phyloP scores from a whole-genome alignment of 805 yeast species.

The Yarrowia sp. region DNA sequence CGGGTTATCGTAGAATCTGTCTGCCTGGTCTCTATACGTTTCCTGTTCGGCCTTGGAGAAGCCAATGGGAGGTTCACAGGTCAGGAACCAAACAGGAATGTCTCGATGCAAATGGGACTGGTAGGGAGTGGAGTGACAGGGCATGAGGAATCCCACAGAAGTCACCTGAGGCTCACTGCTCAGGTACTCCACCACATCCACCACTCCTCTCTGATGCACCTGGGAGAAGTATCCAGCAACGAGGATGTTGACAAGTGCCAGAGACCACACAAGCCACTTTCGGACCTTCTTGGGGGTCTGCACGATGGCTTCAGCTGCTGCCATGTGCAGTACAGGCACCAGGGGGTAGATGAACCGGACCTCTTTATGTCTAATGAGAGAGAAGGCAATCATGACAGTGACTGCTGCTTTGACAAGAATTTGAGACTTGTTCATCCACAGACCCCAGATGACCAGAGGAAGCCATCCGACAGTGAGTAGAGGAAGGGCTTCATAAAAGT shows the following conservation, averaged over 20 bases:
- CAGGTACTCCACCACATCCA: conserved; percentile 59
- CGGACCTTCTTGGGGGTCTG: conserved; percentile 24
- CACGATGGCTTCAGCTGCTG: conserved; percentile 47
- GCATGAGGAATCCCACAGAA: conserved; percentile 80
- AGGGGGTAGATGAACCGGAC: conserved; percentile 84
- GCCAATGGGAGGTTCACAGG: conserved; percentile 88
- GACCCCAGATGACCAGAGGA: conserved; percentile 58
- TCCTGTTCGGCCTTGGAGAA: conserved; percentile 39
- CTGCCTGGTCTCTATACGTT: conserved; percentile 81
- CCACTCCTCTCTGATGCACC: conserved; percentile 84
- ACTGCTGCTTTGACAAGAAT: conserved; percentile 39
- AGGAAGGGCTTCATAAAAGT: conserved; percentile 79
- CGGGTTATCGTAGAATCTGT: conserved; percentile 60
- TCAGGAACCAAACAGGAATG: conserved; percentile 64
- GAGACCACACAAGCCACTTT: conserved; percentile 28
- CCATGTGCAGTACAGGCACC: conserved; percentile 65
- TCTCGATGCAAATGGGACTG: conserved; percentile 75
- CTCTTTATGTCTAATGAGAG: conserved; percentile 79
- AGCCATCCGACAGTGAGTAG: conserved; percentile 62
- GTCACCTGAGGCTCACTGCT: conserved; percentile 44
- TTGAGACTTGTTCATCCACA: conserved; percentile 34
- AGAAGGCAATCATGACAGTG: conserved; percentile 54
- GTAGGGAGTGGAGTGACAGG: conserved; percentile 98
- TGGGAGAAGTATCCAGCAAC: conserved; percentile 55
- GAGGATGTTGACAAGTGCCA: conserved; percentile 42